A percentile compares a stretch with the other conserved stretches of the same genome.
Conservation (phyloP, 306 rosid genomes). For the Datisca glomerata region DNA sequence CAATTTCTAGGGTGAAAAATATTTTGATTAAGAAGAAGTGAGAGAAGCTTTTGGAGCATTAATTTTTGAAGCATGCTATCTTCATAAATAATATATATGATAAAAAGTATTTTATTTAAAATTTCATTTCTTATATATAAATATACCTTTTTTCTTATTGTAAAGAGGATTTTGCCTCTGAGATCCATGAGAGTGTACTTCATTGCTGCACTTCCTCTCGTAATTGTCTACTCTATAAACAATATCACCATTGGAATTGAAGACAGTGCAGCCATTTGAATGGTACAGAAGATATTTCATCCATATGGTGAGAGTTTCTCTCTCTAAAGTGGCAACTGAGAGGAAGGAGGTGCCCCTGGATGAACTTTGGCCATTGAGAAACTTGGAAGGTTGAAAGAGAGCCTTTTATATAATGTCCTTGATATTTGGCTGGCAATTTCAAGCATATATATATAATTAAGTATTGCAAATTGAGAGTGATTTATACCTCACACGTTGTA, state of each 20-base stretch:
- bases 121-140: neutral
- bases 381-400: no score
- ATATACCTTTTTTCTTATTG: conserved; percentile 48
- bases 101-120: neutral
- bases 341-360: conserved; percentile 18
- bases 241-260: conserved; percentile 50
- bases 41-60: no score
- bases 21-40: no score
- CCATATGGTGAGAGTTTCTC: conserved; percentile 72
- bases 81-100: neutral
- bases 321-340: conserved; percentile 10
- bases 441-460: no score
- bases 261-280: conserved; percentile 82
- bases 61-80: no score
- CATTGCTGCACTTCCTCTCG: conserved; percentile 43
- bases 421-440: no score
- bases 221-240: conserved; percentile 81
- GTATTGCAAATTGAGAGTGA: no score
- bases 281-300: conserved; percentile 79
- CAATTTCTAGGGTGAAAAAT: no score
- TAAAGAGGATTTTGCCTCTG: conserved; percentile 42
- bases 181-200: conserved; percentile 88
- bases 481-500: no score
- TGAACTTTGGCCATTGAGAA: conserved; percentile 20
- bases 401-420: no score